Percentiles rank a stretch among this genome's conserved stretches.
Conservation (phyloP, 192 early-diverging fungal species). For the Coemansia sp. region DNA sequence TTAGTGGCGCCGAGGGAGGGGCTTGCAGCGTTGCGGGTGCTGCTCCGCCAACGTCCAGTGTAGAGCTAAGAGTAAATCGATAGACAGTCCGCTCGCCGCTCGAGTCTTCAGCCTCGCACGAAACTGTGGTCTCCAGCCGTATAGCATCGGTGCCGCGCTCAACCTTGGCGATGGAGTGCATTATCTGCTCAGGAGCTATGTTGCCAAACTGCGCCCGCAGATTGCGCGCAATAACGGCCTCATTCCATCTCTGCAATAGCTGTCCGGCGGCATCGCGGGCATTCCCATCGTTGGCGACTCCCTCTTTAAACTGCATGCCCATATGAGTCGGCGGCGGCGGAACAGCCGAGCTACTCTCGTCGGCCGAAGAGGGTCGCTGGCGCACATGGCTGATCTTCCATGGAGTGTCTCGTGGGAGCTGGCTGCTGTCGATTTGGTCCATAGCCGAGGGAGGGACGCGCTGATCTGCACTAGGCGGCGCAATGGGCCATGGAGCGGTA, state of each 20-base stretch:
- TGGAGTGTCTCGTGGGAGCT: slow-evolving; percentile 45
- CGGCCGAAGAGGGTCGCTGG: slow-evolving; percentile 20
- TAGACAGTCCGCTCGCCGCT: slow-evolving; percentile 55
- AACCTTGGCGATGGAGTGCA: slow-evolving; percentile 25
- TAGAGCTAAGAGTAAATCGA: slow-evolving; percentile 55
- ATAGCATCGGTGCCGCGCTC: slow-evolving; percentile 53
- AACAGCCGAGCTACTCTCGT: slow-evolving; percentile 1
- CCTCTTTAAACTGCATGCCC: slow-evolving; percentile 56
- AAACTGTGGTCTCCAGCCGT: slow-evolving; percentile 51
- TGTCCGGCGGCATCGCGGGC: slow-evolving; percentile 53
- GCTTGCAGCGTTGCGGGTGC: neutral
- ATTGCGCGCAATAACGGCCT: slow-evolving; percentile 45
- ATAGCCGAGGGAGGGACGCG: slow-evolving; percentile 22
- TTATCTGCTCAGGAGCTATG: slow-evolving; percentile 13
- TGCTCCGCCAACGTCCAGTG: slow-evolving; percentile 48
- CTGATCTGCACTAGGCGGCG: slow-evolving; percentile 5
- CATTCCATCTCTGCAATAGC: slow-evolving; percentile 53
- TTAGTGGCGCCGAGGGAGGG: neutral
- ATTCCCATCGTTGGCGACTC: slow-evolving; percentile 43
- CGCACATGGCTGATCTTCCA: slow-evolving; percentile 58
- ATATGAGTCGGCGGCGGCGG: slow-evolving; percentile 4
- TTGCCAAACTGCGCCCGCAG: slow-evolving; percentile 23
- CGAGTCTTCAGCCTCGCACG: slow-evolving; percentile 53
- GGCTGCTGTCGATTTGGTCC: slow-evolving; percentile 52
- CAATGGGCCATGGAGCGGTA: neutral